These are phyloP conservation scores for Jamesozyma piceae DNA, from an alignment of 805 yeast genomes.

Conservation along the genomic window DNA sequence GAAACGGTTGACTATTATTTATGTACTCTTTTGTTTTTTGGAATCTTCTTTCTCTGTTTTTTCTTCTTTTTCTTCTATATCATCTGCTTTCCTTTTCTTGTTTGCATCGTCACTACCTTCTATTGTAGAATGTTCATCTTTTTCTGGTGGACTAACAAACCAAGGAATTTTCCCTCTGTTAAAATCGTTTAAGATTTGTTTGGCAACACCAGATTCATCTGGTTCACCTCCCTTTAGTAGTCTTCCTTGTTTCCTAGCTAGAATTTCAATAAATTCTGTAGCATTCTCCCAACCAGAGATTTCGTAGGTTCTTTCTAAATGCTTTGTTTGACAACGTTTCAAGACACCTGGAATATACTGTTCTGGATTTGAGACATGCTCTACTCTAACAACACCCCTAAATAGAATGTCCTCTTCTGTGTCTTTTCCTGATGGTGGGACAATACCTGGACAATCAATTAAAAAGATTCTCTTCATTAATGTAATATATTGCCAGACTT, in stretches of 20 bases:
- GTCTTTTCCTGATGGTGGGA: conserved; percentile 88
- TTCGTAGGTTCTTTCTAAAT: conserved; percentile 91
- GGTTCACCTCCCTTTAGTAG: conserved; percentile 96
- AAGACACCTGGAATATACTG: conserved; percentile 86
- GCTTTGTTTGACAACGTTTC: conserved; percentile 76
- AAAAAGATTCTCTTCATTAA: conserved; percentile 90
- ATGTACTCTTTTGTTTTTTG: conserved; percentile 27
- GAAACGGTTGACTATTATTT: conserved; percentile 1
- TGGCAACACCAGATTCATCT: conserved; percentile 87
- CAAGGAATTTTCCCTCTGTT: conserved; percentile 97
- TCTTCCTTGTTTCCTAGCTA: conserved; percentile 90
- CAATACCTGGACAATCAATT: conserved; percentile 98
- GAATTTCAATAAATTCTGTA: conserved; percentile 75
- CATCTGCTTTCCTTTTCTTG: conserved; percentile 10
- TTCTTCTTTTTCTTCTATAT: conserved; percentile 3
- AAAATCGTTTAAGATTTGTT: conserved; percentile 84
- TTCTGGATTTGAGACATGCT: conserved; percentile 90
- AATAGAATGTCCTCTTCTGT: conserved; percentile 84
- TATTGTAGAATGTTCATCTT: conserved; percentile 37
- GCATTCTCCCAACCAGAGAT: conserved; percentile 78
- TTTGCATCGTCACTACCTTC: conserved; percentile 27
- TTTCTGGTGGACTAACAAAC: conserved; percentile 89
- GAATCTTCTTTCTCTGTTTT: conserved; percentile 15
- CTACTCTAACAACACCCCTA: conserved; percentile 98
- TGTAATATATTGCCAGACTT: conserved; percentile 98